Evolutionary conservation across 148 eudicot species (phyloP).

Genomic region (Fallopia convolvulus): DNA sequence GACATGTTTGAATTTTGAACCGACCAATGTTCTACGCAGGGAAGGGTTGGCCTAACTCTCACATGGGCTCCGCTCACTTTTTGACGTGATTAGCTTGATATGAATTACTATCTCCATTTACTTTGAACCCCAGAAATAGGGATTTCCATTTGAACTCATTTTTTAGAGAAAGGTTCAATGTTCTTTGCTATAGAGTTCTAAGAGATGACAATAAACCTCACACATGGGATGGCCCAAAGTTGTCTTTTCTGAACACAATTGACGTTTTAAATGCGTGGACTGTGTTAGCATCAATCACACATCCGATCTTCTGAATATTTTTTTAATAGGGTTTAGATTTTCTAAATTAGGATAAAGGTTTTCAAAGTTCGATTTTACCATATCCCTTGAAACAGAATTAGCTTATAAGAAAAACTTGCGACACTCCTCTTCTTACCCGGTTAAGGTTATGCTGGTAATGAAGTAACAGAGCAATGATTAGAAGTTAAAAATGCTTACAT

Average conservation of each 20-base stretch:
- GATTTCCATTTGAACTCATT: background rate
- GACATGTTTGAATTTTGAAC: background rate
- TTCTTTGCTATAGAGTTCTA: background rate
- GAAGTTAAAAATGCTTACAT: slow-evolving; percentile 4
- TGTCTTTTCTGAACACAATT: background rate
- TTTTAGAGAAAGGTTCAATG: background rate
- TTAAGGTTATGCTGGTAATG: too few species aligned
- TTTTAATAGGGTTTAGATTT: too few species aligned
- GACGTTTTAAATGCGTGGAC: background rate
- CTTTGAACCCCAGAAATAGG: background rate
- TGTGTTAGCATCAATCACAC: background rate
- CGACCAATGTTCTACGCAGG: background rate
- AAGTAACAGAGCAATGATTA: background rate
- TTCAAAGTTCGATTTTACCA: too few species aligned
- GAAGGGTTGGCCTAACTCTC: background rate
- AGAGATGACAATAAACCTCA: background rate
- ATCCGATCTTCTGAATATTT: too few species aligned
- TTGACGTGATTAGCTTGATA: background rate
- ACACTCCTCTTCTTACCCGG: too few species aligned
- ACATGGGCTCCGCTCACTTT: slow-evolving; percentile 8
- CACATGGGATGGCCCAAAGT: background rate
- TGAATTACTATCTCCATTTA: background rate
- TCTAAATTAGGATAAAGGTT: too few species aligned
- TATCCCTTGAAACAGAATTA: too few species aligned
- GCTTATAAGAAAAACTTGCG: too few species aligned